These are phyloP conservation scores for Penicillium nordicum DNA, from an alignment of 2,329 filamentous ascomycete genomes.

Conservation along the genomic window DNA sequence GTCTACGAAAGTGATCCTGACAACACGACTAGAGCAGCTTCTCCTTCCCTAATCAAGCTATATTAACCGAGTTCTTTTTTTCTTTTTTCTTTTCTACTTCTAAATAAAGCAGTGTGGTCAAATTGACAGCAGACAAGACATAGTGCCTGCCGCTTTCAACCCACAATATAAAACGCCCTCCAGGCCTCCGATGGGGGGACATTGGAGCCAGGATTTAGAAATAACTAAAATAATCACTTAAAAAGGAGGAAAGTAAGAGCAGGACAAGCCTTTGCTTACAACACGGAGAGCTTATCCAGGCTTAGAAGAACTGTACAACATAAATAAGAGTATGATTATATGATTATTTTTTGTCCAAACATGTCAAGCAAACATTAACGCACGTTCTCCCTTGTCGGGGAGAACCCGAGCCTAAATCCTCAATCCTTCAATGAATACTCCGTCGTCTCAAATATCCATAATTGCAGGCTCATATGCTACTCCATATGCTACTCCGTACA, in stretches of 20 bases:
- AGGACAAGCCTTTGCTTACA: background rate
- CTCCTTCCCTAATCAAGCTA: background rate
- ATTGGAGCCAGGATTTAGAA: background rate
- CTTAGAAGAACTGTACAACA: background rate
- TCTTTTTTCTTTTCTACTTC: background rate
- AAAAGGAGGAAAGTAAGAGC: background rate
- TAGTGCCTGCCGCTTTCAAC: background rate
- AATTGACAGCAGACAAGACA: background rate
- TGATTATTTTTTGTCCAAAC: background rate
- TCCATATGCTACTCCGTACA: background rate
- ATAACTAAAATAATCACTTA: background rate
- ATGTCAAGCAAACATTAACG: background rate
- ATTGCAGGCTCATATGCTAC: background rate
- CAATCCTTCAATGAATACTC: background rate
- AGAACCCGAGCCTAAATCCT: background rate
- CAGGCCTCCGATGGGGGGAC: no score
- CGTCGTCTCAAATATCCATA: background rate
- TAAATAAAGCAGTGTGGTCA: background rate
- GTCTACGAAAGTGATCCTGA: background rate
- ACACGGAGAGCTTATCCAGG: background rate
- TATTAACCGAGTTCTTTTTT: background rate
- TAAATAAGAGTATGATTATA: background rate
- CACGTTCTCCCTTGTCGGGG: background rate
- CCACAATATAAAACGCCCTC: background rate
- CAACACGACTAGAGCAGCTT: background rate